Percentiles rank a stretch among this genome's conserved stretches.
Conservation (phyloP, 2,329 filamentous ascomycete genomes). For the Chaetomium sp. region DNA sequence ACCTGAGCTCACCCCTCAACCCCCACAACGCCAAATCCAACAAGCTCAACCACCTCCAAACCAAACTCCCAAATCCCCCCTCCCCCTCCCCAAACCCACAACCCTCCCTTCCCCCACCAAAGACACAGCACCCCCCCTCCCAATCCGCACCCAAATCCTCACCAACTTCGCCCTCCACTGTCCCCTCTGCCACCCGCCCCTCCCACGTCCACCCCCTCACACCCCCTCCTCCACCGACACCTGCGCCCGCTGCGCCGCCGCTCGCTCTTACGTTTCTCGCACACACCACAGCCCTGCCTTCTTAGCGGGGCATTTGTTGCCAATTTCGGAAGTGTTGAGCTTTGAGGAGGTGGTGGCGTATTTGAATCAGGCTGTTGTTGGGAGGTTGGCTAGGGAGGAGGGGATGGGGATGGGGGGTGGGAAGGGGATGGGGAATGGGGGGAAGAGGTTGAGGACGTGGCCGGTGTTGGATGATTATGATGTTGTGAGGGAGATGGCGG, state of each 20-base stretch:
- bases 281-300: slow-evolving; percentile 3
- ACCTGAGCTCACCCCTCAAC: background rate
- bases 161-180: slow-evolving; percentile 5
- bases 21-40: too few species aligned
- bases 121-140: background rate
- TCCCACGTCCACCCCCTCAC: background rate
- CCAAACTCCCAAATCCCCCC: background rate
- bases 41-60: background rate
- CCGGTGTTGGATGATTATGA: slow-evolving; percentile 9
- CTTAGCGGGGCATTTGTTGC: background rate
- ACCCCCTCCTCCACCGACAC: background rate
- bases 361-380: slow-evolving; percentile 3
- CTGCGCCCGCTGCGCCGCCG: slow-evolving; percentile 1
- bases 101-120: background rate
- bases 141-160: slow-evolving; percentile 2
- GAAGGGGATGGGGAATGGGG: background rate
- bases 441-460: background rate
- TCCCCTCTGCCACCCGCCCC: background rate
- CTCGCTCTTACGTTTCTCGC: background rate
- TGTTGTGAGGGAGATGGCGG: background rate
- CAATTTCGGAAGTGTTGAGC: slow-evolving; percentile 2
- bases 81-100: background rate
- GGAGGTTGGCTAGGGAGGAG: background rate
- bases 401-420: background rate
- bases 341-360: slow-evolving; percentile 9